Base-by-base conservation (phyloP, 805 yeast species). In the Lipomyces sp. region DNA sequence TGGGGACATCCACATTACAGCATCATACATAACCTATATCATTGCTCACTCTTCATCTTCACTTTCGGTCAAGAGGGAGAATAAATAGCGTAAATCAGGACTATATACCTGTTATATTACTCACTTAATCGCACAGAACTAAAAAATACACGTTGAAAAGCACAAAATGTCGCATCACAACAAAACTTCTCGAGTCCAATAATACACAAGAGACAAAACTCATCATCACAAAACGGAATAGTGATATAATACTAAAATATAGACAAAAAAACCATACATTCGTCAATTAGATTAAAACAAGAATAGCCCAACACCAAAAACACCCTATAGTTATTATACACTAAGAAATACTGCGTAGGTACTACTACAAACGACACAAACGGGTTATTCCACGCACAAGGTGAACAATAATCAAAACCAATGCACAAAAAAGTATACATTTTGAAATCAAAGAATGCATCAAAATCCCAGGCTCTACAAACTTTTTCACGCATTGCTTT, bases 281-380 rank as follows among this genome's bases (percentile, higher is more conserved):
- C 6, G 10, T 37, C 15, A 24, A 51, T 33, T 34, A 18, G 58
- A 32, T 33, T 18, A 15, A 32, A 15, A 55, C 33, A 62, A 54
- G 35, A 50, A 59, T n/a, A 33, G 11, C 65, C 69, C 48, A 65
- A 65, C 69, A 65, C 69, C 69, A 30, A 56, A 57, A 65, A 65
- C 68, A 65, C 68, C 68, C 62, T 45, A 45, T 18, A 39, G 34
- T 54, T 53, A 59, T 24, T 51, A 39, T 37, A 57, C 58, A 57
- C 55, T 62, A 48, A 50, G 35, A 11, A 62, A 57, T 29, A 32
- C 24, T 11, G 34, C 15, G n/a, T 4, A 32, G 8, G 56, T 42
- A 3, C 32, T 45, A 61, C 53, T 29, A 15, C n/a, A 15, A 42
- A 50, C 33, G 57, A 57, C 57, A 33, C 32, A 53, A 51, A 48